These are phyloP conservation scores for Stachybotrys elegans DNA, from an alignment of 2,329 filamentous ascomycete species.

Conservation along the genomic window DNA sequence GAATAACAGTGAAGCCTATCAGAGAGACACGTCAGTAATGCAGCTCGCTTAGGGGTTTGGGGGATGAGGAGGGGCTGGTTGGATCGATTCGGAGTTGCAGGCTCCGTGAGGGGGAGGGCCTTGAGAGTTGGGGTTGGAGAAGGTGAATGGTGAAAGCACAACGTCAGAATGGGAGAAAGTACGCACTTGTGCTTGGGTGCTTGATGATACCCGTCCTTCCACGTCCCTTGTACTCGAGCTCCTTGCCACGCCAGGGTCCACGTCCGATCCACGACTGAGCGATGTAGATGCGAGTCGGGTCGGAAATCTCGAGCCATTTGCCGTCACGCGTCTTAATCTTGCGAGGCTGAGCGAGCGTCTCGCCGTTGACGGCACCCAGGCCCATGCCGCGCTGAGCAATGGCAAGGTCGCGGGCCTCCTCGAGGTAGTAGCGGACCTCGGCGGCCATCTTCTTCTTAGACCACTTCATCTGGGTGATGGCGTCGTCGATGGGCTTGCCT, in stretches of 20 bases:
- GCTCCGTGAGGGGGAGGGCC: neutral
- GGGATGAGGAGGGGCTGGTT: too few relatives aligned
- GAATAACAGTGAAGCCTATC: constrained; percentile 70
- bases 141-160: neutral
- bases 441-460: constrained; percentile 87
- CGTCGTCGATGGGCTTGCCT: constrained; percentile 91
- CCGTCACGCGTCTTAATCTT: constrained; percentile 72
- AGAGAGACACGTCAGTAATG: too few relatives aligned
- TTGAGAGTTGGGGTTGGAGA: too few relatives aligned
- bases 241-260: constrained; percentile 54
- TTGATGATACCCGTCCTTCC: constrained; percentile 64
- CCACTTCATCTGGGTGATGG: constrained; percentile 91
- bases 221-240: constrained; percentile 68
- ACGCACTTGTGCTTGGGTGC: constrained; percentile 71
- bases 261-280: constrained; percentile 90
- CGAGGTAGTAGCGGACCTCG: constrained; percentile 73
- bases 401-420: constrained; percentile 76
- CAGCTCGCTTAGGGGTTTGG: too few relatives aligned
- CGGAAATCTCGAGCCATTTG: constrained; percentile 62
- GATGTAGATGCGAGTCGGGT: constrained; percentile 82
- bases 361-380: constrained; percentile 43
- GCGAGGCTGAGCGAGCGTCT: constrained; percentile 28
- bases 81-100: neutral
- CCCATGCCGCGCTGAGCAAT: constrained; percentile 83
- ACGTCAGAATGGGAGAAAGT: neutral